Percentiles rank a stretch among this genome's conserved stretches.
Conservation (phyloP, 306 rosid species). For the Castanopsis chinensis region DNA sequence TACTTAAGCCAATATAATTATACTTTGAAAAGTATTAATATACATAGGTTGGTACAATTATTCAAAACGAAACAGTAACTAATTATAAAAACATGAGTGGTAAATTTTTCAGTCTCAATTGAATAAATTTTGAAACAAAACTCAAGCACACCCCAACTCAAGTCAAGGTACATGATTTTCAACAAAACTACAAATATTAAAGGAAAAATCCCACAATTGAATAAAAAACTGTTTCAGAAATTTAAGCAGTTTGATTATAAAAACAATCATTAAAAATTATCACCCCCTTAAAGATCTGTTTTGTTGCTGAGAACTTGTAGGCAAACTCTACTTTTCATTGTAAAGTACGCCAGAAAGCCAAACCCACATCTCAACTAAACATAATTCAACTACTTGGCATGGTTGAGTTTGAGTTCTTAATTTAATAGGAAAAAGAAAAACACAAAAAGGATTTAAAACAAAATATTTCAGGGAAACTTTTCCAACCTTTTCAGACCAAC, state of each 20-base stretch:
- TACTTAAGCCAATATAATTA: too few relatives aligned
- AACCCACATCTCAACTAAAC: background rate
- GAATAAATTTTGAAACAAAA: background rate
- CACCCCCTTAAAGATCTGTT: background rate
- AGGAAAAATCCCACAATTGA: background rate
- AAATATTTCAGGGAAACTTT: background rate
- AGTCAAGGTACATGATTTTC: background rate
- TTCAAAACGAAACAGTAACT: background rate
- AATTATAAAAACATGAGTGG: background rate
- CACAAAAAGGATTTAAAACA: background rate
- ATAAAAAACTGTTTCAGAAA: background rate
- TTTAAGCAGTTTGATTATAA: background rate
- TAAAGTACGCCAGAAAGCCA: too few relatives aligned
- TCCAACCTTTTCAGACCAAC: slow-evolving; percentile 7
- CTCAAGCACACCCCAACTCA: background rate
- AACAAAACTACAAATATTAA: background rate
- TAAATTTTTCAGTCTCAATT: background rate
- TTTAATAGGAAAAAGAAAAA: background rate
- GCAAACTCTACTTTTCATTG: background rate
- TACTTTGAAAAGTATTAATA: too few relatives aligned
- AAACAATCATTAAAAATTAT: background rate
- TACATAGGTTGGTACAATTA: background rate
- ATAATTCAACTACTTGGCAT: background rate
- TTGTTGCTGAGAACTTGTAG: background rate
- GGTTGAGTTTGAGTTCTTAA: background rate